These are phyloP conservation scores for Yamadazyma conglobata DNA, from an alignment of 1,139 yeast genomes.

Conservation along the genomic window DNA sequence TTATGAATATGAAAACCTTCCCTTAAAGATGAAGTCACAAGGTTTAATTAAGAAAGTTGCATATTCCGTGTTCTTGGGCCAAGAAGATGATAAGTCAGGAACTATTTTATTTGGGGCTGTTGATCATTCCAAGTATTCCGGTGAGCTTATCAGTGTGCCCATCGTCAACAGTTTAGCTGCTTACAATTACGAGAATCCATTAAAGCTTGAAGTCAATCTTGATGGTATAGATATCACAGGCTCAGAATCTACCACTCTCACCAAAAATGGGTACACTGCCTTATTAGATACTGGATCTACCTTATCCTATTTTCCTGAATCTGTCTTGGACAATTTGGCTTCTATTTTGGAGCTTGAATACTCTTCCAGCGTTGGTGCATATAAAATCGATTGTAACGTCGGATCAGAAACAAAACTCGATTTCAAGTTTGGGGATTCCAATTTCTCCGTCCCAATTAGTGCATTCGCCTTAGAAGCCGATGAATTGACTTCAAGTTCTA, in stretches of 20 bases:
- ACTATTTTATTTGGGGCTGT: slow-evolving; percentile 48
- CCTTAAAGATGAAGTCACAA: slow-evolving; percentile 21
- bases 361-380: slow-evolving; percentile 17
- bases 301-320: slow-evolving; percentile 27
- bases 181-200: slow-evolving; percentile 11
- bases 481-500: neutral
- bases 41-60: slow-evolving; percentile 26
- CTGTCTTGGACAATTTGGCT: slow-evolving; percentile 24
- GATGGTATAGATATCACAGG: slow-evolving; percentile 5
- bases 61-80: slow-evolving; percentile 31
- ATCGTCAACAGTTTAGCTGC: slow-evolving; percentile 5
- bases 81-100: slow-evolving; percentile 26
- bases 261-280: slow-evolving; percentile 21
- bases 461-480: slow-evolving; percentile 18
- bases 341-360: slow-evolving; percentile 18
- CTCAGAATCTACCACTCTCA: slow-evolving; percentile 11
- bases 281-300: slow-evolving; percentile 42
- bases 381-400: slow-evolving; percentile 19
- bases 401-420: slow-evolving; percentile 15
- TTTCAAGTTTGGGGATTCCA: slow-evolving; percentile 34
- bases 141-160: slow-evolving; percentile 22
- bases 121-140: slow-evolving; percentile 45
- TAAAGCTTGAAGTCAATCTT: slow-evolving; percentile 22
- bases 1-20: slow-evolving; percentile 27
- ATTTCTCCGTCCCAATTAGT: slow-evolving; percentile 32